phyloP scores from a whole-genome alignment of 2,329 filamentous ascomycete genomes.

The Colletotrichum endophyticum region DNA sequence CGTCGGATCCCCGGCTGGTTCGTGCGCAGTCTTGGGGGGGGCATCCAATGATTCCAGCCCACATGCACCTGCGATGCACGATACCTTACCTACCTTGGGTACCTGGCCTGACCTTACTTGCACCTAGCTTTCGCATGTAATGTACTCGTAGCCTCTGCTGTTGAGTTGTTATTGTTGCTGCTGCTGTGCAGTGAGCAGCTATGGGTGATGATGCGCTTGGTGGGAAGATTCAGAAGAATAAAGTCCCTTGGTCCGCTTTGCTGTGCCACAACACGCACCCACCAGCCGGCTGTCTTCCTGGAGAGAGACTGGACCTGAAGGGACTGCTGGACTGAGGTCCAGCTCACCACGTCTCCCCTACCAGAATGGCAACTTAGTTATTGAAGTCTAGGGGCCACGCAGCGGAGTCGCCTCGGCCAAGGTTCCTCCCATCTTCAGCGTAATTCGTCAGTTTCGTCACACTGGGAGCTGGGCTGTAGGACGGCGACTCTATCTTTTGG shows the following conservation, averaged over 20 bases:
- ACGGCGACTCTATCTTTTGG: neutral
- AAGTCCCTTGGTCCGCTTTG: neutral
- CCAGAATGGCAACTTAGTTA: neutral
- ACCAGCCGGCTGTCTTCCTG: neutral
- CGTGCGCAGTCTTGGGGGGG: neutral
- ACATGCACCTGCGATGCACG: neutral
- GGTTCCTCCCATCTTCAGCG: neutral
- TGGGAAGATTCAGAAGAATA: neutral
- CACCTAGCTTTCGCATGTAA: neutral
- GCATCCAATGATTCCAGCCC: neutral
- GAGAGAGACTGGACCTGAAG: neutral
- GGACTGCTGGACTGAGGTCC: neutral
- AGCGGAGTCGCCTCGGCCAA: neutral
- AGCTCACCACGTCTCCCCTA: neutral
- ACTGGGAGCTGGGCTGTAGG: neutral
- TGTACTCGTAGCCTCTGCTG: neutral
- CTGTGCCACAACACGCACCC: slow-evolving; percentile 15
- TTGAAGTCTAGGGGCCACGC: neutral
- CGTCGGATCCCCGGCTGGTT: neutral
- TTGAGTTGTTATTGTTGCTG: neutral
- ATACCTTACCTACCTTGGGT: neutral
- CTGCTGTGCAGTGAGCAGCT: neutral
- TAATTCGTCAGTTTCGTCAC: neutral
- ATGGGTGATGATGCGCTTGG: neutral
- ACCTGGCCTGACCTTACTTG: neutral